Evolutionary conservation across 805 yeast genomes (phyloP).

Genomic region (Metschnikowia baotianmanensis): DNA sequence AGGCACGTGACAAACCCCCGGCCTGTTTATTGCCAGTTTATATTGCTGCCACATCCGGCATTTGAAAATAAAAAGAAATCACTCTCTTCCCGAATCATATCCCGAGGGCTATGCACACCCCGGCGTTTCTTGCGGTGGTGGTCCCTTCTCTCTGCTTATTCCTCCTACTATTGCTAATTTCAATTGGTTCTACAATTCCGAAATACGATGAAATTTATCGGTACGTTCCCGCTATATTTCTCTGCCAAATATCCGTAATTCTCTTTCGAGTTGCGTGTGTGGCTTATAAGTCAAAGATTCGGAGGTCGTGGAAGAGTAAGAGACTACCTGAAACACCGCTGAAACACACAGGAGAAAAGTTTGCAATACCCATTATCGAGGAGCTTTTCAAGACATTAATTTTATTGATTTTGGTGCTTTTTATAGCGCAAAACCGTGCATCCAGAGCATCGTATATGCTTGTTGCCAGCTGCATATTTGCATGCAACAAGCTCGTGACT

Average conservation of each 20-base stretch:
- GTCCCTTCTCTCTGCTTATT: constrained; percentile 3
- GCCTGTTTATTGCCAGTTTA: too few species aligned
- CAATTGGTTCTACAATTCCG: not conserved
- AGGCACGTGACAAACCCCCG: too few species aligned
- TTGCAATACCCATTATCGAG: constrained; percentile 12
- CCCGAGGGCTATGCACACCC: constrained; percentile 6
- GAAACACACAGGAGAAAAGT: constrained; percentile 6
- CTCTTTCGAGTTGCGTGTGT: constrained; percentile 5
- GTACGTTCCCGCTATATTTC: constrained; percentile 5
- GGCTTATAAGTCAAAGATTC: constrained; percentile 7
- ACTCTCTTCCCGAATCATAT: too few species aligned
- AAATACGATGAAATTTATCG: not conserved
- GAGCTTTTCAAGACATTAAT: constrained; percentile 7
- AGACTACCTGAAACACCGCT: constrained; percentile 13
- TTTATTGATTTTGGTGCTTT: constrained; percentile 3
- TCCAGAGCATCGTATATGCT: constrained; percentile 6
- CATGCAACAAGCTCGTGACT: constrained; percentile 12
- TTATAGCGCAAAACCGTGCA: not conserved
- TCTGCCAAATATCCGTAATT: constrained; percentile 8
- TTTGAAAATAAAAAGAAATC: too few species aligned
- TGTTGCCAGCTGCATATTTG: constrained; percentile 8
- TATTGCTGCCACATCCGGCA: too few species aligned
- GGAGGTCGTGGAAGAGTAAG: not conserved
- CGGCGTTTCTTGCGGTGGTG: constrained; percentile 3
- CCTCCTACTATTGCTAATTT: not conserved